Percentiles rank a stretch among this genome's conserved stretches.
phyloP scores from a whole-genome alignment of 768 basidiomycete species.

The Mycena albidolilacea region DNA sequence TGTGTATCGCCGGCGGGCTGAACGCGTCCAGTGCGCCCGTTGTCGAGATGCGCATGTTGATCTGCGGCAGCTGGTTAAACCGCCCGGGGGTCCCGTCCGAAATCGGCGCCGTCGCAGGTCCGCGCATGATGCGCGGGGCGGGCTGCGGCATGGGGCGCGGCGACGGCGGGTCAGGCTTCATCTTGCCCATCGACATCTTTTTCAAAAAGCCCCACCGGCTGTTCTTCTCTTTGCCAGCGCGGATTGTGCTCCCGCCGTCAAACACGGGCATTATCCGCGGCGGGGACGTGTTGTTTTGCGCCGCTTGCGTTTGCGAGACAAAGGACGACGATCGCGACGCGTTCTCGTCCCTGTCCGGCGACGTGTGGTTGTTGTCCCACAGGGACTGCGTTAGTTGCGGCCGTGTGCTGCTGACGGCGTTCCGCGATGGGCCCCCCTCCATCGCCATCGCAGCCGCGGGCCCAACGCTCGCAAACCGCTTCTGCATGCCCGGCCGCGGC shows the following conservation, averaged over 20 bases:
- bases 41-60: constrained; percentile 81
- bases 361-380: constrained; percentile 62
- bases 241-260: constrained; percentile 31
- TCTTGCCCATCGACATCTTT: constrained; percentile 98
- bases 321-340: constrained; percentile 11
- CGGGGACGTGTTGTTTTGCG: constrained; percentile 32
- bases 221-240: constrained; percentile 68
- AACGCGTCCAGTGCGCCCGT: constrained; percentile 73
- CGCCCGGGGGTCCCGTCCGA: constrained; percentile 50
- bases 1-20: constrained; percentile 28
- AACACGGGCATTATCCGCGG: constrained; percentile 19
- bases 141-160: constrained; percentile 54
- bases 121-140: constrained; percentile 49
- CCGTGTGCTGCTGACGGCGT: constrained; percentile 51
- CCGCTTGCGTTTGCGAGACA: not conserved
- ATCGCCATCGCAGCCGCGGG: constrained; percentile 59
- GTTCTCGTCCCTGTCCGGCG: constrained; percentile 9
- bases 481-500: constrained; percentile 54
- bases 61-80: constrained; percentile 66
- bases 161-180: constrained; percentile 75
- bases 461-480: constrained; percentile 81
- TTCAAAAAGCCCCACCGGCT: constrained; percentile 96
- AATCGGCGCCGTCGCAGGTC: constrained; percentile 44
- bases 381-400: constrained; percentile 61
- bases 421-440: constrained; percentile 52